Percentiles rank a stretch among this genome's conserved stretches.
Evolutionary conservation across 192 early-diverging fungal genomes (phyloP).

Genomic region (Paraglomus occultum): DNA sequence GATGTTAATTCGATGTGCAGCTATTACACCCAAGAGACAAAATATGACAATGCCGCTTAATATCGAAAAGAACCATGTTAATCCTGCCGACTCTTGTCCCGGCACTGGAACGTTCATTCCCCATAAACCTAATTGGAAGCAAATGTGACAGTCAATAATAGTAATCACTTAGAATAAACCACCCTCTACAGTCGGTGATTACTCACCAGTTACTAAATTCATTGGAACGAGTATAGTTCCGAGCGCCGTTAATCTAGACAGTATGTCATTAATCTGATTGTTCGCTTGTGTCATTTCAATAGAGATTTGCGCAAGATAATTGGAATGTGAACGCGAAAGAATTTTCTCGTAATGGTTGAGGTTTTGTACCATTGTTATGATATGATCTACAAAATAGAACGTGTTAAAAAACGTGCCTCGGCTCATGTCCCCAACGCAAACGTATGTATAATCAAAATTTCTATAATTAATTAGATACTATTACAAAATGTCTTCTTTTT

Average conservation of each 20-base stretch:
- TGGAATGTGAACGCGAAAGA: constrained; percentile 64
- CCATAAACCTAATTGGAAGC: constrained; percentile 44
- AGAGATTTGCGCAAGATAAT: constrained; percentile 74
- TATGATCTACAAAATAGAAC: constrained; percentile 52
- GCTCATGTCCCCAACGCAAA: no score
- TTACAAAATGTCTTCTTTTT: no score
- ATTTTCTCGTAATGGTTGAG: constrained; percentile 75
- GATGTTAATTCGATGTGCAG: constrained; percentile 27
- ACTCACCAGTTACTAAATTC: constrained; percentile 55
- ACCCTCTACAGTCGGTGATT: background rate
- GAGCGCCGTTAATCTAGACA: constrained; percentile 51
- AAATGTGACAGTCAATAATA: background rate
- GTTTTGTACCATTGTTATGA: constrained; percentile 78
- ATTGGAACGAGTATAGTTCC: constrained; percentile 56
- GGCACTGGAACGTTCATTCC: constrained; percentile 71
- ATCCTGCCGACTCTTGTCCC: constrained; percentile 44
- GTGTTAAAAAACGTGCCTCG: background rate
- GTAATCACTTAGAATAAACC: background rate
- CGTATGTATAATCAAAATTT: no score
- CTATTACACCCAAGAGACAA: constrained; percentile 7
- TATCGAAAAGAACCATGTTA: constrained; percentile 61
- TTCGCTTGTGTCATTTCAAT: constrained; percentile 65
- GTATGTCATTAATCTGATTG: constrained; percentile 53
- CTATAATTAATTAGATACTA: no score
- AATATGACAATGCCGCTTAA: constrained; percentile 30